A percentile compares a stretch with the other conserved stretches of the same genome.
phyloP scores from a whole-genome alignment of 2,329 filamentous ascomycete species.

The Hypoxylon sp. region DNA sequence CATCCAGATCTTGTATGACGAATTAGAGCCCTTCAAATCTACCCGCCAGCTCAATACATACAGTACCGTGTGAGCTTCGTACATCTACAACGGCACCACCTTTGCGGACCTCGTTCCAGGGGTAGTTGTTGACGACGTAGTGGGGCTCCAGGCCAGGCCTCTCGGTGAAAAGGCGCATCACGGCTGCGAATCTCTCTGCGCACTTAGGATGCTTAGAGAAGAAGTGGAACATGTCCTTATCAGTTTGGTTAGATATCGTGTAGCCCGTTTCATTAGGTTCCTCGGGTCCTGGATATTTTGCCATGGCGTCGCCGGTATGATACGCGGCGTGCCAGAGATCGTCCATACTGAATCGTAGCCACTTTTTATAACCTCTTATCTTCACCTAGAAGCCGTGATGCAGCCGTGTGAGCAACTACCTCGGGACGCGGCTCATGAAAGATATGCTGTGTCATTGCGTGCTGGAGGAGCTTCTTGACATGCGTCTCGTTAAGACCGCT shows the following conservation, averaged over 20 bases:
- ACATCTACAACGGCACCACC: constrained; percentile 32
- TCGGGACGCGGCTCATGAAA: constrained; percentile 35
- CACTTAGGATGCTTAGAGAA: constrained; percentile 63
- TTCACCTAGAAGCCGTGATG: constrained; percentile 42
- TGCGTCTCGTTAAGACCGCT: constrained; percentile 26
- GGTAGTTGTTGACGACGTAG: constrained; percentile 67
- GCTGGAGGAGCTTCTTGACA: constrained; percentile 26
- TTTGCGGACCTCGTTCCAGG: constrained; percentile 62
- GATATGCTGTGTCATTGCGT: constrained; percentile 28
- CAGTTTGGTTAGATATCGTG: constrained; percentile 64
- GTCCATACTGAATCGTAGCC: constrained; percentile 26
- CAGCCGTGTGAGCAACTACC: constrained; percentile 34
- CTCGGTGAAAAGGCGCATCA: constrained; percentile 66
- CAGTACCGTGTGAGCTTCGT: constrained; percentile 31
- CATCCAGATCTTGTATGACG: constrained; percentile 66
- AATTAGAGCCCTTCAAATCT: constrained; percentile 61
- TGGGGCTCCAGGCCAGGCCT: constrained; percentile 66
- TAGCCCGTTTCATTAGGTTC: constrained; percentile 65
- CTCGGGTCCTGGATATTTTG: constrained; percentile 58
- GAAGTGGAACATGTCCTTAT: constrained; percentile 67
- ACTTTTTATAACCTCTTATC: constrained; percentile 34
- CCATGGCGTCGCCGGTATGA: constrained; percentile 32
- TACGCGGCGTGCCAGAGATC: constrained; percentile 37
- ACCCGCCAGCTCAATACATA: constrained; percentile 25
- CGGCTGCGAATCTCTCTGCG: constrained; percentile 66